These are phyloP conservation scores for Tricholoma bakamatsutake DNA, from an alignment of 768 basidiomycete species.

Conservation along the genomic window DNA sequence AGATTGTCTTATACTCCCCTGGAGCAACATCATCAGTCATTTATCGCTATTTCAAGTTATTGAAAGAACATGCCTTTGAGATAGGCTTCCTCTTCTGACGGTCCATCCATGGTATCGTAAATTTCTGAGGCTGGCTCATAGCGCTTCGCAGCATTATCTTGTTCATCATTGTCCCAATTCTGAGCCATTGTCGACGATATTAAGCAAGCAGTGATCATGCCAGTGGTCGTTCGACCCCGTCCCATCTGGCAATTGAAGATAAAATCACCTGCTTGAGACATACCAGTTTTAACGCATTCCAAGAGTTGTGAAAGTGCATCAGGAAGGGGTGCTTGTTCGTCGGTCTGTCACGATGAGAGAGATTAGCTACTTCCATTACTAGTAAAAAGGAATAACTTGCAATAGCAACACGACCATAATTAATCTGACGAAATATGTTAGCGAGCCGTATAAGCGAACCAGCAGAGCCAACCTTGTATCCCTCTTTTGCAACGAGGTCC, in stretches of 20 bases:
- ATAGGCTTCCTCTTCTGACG: constrained; percentile 85
- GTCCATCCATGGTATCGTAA: constrained; percentile 74
- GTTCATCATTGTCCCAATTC: constrained; percentile 40
- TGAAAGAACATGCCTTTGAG: constrained; percentile 54
- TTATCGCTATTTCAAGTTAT: neutral
- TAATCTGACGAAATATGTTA: constrained; percentile 43
- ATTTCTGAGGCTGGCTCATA: constrained; percentile 30
- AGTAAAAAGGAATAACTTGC: constrained; percentile 38
- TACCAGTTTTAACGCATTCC: constrained; percentile 57
- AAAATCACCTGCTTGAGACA: constrained; percentile 65
- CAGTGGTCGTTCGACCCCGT: constrained; percentile 86
- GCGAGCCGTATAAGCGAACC: neutral
- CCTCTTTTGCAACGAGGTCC: constrained; percentile 65
- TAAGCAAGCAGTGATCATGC: constrained; percentile 87
- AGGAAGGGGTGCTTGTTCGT: constrained; percentile 94
- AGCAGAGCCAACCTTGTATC: constrained; percentile 53
- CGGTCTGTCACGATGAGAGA: constrained; percentile 53
- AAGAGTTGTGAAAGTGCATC: constrained; percentile 77
- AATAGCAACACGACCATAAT: constrained; percentile 87
- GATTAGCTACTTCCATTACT: neutral
- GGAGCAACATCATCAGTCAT: neutral
- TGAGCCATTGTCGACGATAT: constrained; percentile 62
- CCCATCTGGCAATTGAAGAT: constrained; percentile 99
- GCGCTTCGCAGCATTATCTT: constrained; percentile 33
- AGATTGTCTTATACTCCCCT: constrained; percentile 97